Evolutionary conservation across 106 monocot genomes (phyloP), one percentile per base, ranked within the genome.

Genomic region (Dioscorea dumetorum): DNA sequence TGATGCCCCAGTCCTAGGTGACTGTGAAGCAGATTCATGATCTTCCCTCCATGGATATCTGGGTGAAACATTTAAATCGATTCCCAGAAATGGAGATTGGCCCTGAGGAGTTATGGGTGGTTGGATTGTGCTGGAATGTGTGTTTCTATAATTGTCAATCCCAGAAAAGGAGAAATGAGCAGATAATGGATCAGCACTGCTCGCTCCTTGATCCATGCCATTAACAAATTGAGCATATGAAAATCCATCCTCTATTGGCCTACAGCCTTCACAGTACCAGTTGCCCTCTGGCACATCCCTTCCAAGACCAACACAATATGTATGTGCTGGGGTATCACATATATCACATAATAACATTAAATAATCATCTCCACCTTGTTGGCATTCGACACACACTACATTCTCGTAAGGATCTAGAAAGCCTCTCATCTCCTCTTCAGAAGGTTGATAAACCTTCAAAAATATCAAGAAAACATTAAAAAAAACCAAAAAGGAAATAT

Each of bases 231-330:
- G 81, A 21, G 66, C 28, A 56, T 71, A 51, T 15, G 72, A 76
- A 54, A 63, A 67, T 18, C 67, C 80, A n/a, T 70, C 75, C 62
- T 31, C 76, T 19, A 61, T 73, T n/a, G 71, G 49, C 24, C 81
- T 78, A 70, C 93, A 93, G 17, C 78, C 76, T 49, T 81, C 83
- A 65, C 93, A 93, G 33, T 88, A 93, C 93, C 93, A 93, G 54
- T 88, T 83, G 57, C 93, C 93, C 70, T 93, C 93, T 12, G 93
- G 93, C 17, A 93, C 86, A 73, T 83, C 83, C 24, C 76, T 71
- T 16, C 93, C 88, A 32, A 88, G 85, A 22, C 93, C 93, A 76
- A 93, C 93, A 70, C 93, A 93, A 60, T 93, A 93, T 12, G 93
- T 88, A 59, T 93, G 93, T 19, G 93, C 85, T 11, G 93, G 71